Evolutionary conservation across 305 asterid species (phyloP).

Genomic region (Fraxinus nigra): DNA sequence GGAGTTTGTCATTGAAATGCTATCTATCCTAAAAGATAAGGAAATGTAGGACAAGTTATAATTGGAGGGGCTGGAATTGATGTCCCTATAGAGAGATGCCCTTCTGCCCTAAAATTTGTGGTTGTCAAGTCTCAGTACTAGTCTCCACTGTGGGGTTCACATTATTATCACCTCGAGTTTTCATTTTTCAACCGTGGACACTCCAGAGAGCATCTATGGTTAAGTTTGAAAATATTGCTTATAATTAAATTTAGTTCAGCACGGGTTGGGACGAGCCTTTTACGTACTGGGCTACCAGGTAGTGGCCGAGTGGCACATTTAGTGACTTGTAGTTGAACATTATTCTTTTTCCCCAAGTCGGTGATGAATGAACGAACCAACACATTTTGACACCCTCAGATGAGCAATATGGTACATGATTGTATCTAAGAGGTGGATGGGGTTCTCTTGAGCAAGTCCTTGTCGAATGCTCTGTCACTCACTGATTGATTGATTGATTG

Average conservation of each 20-base stretch:
- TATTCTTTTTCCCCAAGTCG: neutral
- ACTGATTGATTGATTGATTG: constrained; percentile 33
- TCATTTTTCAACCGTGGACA: constrained; percentile 17
- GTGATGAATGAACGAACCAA: neutral
- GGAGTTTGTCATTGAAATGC: constrained; percentile 26
- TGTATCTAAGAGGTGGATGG: constrained; percentile 27
- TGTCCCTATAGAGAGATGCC: constrained; percentile 39
- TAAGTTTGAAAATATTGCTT: neutral
- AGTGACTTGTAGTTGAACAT: neutral
- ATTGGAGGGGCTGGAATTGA: constrained; percentile 31
- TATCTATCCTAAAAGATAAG: constrained; percentile 52
- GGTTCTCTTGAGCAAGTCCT: constrained; percentile 29
- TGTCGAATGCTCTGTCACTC: constrained; percentile 42
- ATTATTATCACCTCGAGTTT: constrained; percentile 21
- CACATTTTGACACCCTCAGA: neutral
- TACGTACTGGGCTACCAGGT: neutral
- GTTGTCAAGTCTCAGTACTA: constrained; percentile 42
- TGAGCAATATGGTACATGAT: neutral
- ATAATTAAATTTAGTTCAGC: neutral
- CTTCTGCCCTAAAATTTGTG: constrained; percentile 37
- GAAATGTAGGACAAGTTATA: constrained; percentile 40
- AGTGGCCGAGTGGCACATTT: neutral
- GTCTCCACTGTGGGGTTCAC: constrained; percentile 26
- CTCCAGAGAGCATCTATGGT: neutral
- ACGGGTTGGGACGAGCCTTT: neutral